Conservation (phyloP, 208 protist genomes). For the Polymyxa betae region DNA sequence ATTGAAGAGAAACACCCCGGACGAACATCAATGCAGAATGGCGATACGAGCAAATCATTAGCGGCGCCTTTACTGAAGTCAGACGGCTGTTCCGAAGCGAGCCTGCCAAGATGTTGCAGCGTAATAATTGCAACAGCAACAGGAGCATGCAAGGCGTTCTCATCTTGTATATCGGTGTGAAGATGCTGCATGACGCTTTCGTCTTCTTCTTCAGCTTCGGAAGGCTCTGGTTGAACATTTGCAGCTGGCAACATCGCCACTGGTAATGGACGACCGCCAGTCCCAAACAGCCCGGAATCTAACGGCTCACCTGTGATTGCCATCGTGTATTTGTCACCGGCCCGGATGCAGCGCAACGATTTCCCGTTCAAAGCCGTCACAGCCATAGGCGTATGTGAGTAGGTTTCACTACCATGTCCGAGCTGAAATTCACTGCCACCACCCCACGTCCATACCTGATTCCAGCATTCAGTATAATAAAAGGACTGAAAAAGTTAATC, state of each 20-base stretch:
- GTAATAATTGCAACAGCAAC: background rate
- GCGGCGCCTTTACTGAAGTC: background rate
- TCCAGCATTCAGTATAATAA: too few species aligned
- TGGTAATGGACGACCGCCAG: slow-evolving; percentile 3
- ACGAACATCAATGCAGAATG: slow-evolving; percentile 47
- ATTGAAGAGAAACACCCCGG: slow-evolving; percentile 2
- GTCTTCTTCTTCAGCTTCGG: background rate
- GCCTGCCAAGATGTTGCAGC: background rate
- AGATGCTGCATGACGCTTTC: background rate
- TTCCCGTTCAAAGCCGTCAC: background rate
- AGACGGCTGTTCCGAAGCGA: background rate
- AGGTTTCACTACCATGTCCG: background rate
- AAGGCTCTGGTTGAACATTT: background rate
- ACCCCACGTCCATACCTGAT: slow-evolving; percentile 21
- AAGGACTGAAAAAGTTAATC: too few species aligned
- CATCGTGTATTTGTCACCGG: slow-evolving; percentile 51
- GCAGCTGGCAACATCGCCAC: background rate
- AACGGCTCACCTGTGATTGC: background rate
- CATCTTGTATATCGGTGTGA: background rate
- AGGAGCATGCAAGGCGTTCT: background rate
- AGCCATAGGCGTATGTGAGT: background rate
- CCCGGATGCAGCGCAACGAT: background rate
- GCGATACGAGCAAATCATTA: background rate
- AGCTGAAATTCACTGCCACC: slow-evolving; percentile 51
- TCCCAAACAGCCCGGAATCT: background rate